Evolutionary conservation across 2,329 filamentous ascomycete genomes (phyloP), one percentile per base, ranked within the genome.

Genomic region (Clonostachys chloroleuca): DNA sequence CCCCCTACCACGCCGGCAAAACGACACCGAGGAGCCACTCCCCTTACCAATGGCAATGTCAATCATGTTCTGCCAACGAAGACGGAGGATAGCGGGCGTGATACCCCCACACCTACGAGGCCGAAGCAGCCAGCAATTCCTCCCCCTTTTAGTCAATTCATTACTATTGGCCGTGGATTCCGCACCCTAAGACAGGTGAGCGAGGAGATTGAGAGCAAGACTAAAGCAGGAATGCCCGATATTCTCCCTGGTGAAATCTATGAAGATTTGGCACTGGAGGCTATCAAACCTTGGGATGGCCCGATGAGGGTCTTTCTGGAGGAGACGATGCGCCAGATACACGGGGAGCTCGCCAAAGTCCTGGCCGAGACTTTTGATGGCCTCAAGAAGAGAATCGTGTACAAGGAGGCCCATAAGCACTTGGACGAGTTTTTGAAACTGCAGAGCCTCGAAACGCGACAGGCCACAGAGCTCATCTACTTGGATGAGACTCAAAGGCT

Each of bases 171-270:
- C 1, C 62, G 67, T 4, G 58, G 65, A 0, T 72, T 73, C 5
- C 66, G 74, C 34, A 75, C 73, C 1, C 65, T 83, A 3, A 62
- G 63, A 5, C 65, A 75, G 36, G 78, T 88, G 2, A 73, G 76
- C 0, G 62, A 69, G 0, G 73, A 82, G 12, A 83, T 86, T 13
- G 62, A 68, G 16, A 64, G 69, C 5, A 78, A 79, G 12, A 77
- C 75, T 24, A 71, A 70, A 16, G 75, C 80, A 0, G 82, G 83
- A 0, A 71, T 83, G 53, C 81, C 81, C 0, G 75, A 77, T 7
- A 70, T 82, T 1, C 76, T 81, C 1, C 77, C 83, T 0, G 74
- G 78, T 0, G 77, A 80, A 36, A 81, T 86, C 0, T 81, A 84
- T 18, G 75, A 83, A 30, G 69, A 70, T 0, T 68, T 87, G 14